phyloP scores from a whole-genome alignment of 2,329 filamentous ascomycete genomes.

The Colletotrichum orbiculare region DNA sequence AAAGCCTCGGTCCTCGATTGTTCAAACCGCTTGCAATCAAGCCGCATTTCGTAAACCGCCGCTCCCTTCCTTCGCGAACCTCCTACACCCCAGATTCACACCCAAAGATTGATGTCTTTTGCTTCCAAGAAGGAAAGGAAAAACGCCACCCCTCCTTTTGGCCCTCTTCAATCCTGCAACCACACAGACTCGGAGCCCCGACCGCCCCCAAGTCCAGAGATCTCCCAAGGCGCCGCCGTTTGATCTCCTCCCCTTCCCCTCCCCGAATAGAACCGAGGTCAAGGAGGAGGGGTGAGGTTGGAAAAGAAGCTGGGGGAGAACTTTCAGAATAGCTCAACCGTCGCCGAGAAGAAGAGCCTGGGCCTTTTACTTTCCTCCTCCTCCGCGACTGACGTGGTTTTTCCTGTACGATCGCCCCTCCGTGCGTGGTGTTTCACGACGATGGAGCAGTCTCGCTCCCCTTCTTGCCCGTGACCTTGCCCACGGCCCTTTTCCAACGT shows the following conservation, averaged over 20 bases:
- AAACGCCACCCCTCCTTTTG: conserved; percentile 11
- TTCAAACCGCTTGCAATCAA: conserved; percentile 1
- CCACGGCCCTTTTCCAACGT: conserved; percentile 6
- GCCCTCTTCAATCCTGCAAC: conserved; percentile 20
- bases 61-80: conserved; percentile 19
- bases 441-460: conserved; percentile 12
- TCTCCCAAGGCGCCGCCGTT: conserved; percentile 1
- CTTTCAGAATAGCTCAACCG: neutral
- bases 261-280: conserved; percentile 10
- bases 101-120: neutral
- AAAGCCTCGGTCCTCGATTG: conserved; percentile 8
- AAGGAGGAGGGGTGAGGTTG: neutral
- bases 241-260: conserved; percentile 8
- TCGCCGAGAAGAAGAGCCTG: neutral
- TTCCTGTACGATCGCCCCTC: conserved; percentile 5
- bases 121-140: neutral
- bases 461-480: conserved; percentile 8
- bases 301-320: neutral
- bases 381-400: no score
- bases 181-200: conserved; percentile 30
- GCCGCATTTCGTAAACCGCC: conserved; percentile 1
- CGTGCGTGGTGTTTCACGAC: conserved; percentile 33
- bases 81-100: no score
- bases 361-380: conserved; percentile 4
- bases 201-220: conserved; percentile 7